A percentile compares a stretch with the other conserved stretches of the same genome.
Evolutionary conservation across 768 basidiomycete species (phyloP).

Genomic region (Candolleomyces aberdarensis): DNA sequence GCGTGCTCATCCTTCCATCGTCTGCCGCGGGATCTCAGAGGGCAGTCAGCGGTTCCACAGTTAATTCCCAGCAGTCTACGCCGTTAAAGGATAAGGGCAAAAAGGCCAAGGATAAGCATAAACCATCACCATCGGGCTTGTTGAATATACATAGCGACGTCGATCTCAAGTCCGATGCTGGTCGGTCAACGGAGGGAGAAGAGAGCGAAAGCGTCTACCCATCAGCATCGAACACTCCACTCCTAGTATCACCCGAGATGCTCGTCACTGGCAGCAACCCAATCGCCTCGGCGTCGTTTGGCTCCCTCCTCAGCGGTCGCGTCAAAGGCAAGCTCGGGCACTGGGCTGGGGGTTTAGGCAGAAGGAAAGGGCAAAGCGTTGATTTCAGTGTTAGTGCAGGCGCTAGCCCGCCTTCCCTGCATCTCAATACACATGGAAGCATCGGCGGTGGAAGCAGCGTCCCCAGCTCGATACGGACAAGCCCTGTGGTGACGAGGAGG

Average conservation of each 20-base stretch:
- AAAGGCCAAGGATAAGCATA: conserved; percentile 10
- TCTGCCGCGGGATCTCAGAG: conserved; percentile 12
- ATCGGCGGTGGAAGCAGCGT: background rate
- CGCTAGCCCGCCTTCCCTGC: background rate
- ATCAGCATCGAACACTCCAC: background rate
- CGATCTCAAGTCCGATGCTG: conserved; percentile 8
- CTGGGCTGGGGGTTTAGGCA: background rate
- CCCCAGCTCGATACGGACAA: background rate
- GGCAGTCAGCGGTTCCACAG: conserved; percentile 1
- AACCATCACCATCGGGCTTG: conserved; percentile 9
- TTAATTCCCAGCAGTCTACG: background rate
- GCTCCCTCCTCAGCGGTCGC: conserved; percentile 4
- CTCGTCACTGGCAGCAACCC: background rate
- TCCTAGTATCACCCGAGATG: background rate
- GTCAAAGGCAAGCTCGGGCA: conserved; percentile 8
- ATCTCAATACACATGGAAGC: background rate
- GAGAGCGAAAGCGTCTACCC: conserved; percentile 6
- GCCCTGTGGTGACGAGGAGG: background rate
- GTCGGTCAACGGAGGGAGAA: conserved; percentile 11
- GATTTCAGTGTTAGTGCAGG: background rate
- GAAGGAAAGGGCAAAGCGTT: background rate
- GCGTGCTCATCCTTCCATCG: background rate
- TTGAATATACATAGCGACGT: conserved; percentile 27
- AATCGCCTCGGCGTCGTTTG: conserved; percentile 3
- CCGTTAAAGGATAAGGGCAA: conserved; percentile 5